Evolutionary conservation across 768 basidiomycete genomes (phyloP).

Genomic region (Kwoniella sp.): DNA sequence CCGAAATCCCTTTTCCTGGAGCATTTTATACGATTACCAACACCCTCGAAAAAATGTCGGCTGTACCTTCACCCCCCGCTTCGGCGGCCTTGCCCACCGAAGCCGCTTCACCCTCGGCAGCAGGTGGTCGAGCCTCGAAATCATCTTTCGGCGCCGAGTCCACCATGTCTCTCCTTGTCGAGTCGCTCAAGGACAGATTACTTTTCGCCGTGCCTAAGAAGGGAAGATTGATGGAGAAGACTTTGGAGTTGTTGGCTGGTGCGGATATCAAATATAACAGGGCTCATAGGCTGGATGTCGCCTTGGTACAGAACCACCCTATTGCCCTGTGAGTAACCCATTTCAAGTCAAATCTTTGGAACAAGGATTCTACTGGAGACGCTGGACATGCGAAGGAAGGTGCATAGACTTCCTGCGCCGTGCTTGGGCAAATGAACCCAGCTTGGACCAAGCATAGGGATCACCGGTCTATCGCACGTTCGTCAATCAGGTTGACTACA

Average conservation of each 20-base stretch:
- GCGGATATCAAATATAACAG: slow-evolving; percentile 94
- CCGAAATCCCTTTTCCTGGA: too few relatives aligned
- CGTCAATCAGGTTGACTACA: too few relatives aligned
- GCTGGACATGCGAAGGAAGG: too few relatives aligned
- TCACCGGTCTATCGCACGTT: too few relatives aligned
- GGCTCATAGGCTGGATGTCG: slow-evolving; percentile 84
- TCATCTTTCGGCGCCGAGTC: slow-evolving; percentile 52
- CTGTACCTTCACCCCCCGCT: background rate
- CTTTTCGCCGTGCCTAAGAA: slow-evolving; percentile 98
- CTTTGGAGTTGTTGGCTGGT: slow-evolving; percentile 78
- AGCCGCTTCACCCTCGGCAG: slow-evolving; percentile 4
- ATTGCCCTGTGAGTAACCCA: slow-evolving; percentile 76
- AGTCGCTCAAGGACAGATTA: slow-evolving; percentile 77
- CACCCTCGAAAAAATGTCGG: background rate
- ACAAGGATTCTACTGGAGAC: too few relatives aligned
- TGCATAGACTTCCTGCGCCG: too few relatives aligned
- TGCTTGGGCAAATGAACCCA: too few relatives aligned
- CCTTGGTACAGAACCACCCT: slow-evolving; percentile 86
- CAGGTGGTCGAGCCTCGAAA: slow-evolving; percentile 18
- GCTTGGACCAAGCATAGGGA: too few relatives aligned
- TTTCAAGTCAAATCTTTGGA: too few relatives aligned
- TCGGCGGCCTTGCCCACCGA: background rate
- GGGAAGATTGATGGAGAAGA: slow-evolving; percentile 91
- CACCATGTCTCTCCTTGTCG: slow-evolving; percentile 64
- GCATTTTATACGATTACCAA: too few relatives aligned